A percentile compares a stretch with the other conserved stretches of the same genome.
phyloP scores from a whole-genome alignment of 345 rosid genomes.

The Citrus unshiu region DNA sequence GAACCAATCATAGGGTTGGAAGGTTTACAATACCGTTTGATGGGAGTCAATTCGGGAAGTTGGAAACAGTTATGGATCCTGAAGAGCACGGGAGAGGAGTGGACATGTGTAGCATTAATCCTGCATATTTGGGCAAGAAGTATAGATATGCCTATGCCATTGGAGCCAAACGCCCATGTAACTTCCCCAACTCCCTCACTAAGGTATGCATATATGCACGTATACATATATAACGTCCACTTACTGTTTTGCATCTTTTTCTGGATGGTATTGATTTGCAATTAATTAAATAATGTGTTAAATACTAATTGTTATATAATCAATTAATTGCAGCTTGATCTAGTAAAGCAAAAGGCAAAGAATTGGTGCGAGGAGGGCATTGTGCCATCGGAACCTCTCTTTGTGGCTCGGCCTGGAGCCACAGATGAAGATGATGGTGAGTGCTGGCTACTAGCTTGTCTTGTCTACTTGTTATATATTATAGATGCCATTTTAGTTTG shows the following conservation, averaged over 20 bases:
- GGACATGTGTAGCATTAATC: slow-evolving; percentile 97
- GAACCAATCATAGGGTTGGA: slow-evolving; percentile 58
- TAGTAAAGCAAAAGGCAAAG: slow-evolving; percentile 60
- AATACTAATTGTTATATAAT: too few relatives aligned
- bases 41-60: slow-evolving; percentile 62
- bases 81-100: slow-evolving; percentile 90
- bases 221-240: too few relatives aligned
- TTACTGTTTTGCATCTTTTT: too few relatives aligned
- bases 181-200: slow-evolving; percentile 88
- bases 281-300: too few relatives aligned
- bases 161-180: slow-evolving; percentile 90
- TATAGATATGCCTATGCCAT: slow-evolving; percentile 84
- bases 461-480: too few relatives aligned
- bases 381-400: slow-evolving; percentile 85
- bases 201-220: slow-evolving; percentile 36
- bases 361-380: slow-evolving; percentile 78
- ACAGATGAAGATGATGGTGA: slow-evolving; percentile 87
- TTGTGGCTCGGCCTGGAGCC: slow-evolving; percentile 82
- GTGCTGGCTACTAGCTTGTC: background rate
- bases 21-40: slow-evolving; percentile 82
- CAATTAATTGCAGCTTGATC: slow-evolving; percentile 49
- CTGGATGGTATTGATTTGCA: too few relatives aligned
- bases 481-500: too few relatives aligned
- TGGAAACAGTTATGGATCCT: slow-evolving; percentile 79
- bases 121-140: slow-evolving; percentile 56